Percentiles rank a stretch among this genome's conserved stretches.
These are phyloP conservation scores for Calonectria montana DNA, from an alignment of 2,329 filamentous ascomycete species.

Conservation along the genomic window DNA sequence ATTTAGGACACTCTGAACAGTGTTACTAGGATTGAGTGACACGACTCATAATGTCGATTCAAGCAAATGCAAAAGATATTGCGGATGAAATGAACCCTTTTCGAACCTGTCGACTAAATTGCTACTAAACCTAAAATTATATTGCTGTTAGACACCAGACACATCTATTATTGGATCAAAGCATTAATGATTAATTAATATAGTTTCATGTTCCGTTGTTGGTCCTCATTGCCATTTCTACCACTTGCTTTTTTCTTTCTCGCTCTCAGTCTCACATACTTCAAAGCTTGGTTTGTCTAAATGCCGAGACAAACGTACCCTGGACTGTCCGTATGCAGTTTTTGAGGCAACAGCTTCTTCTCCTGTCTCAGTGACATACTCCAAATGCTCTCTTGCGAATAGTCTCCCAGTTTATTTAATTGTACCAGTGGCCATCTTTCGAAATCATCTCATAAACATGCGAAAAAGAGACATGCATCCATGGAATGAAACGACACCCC, in stretches of 20 bases:
- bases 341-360: too few species aligned
- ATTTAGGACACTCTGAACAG: background rate
- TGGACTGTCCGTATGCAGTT: too few species aligned
- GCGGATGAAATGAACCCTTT: background rate
- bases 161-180: background rate
- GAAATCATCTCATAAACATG: too few species aligned
- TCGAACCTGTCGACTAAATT: background rate
- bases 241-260: background rate
- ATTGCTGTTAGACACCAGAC: background rate
- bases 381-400: too few species aligned
- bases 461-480: too few species aligned
- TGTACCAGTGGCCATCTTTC: too few species aligned
- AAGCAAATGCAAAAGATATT: background rate
- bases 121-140: background rate
- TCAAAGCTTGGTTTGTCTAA: background rate
- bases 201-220: background rate
- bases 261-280: background rate
- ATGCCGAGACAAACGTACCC: background rate
- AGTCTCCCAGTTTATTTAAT: too few species aligned
- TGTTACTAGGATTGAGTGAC: too few species aligned
- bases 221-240: background rate
- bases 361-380: too few species aligned
- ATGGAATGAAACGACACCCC: too few species aligned
- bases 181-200: constrained; percentile 2
- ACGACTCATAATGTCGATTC: background rate